Evolutionary conservation across 371 early-diverging fungal species (phyloP).

Genomic region (Saksenaea vasiformis): DNA sequence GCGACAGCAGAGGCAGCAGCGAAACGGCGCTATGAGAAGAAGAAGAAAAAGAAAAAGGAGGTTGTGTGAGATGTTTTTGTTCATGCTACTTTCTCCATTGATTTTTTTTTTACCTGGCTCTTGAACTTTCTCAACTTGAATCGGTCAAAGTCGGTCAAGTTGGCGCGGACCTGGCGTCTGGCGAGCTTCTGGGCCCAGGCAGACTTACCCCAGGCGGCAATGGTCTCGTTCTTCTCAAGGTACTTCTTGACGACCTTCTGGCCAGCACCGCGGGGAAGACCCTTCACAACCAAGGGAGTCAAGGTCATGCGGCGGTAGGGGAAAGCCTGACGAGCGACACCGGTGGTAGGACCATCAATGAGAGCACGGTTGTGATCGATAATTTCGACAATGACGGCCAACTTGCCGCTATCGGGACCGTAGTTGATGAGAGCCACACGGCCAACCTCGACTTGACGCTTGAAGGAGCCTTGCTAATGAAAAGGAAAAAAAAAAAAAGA

Average conservation of each 20-base stretch:
- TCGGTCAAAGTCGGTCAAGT: constrained; percentile 94
- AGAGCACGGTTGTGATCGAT: constrained; percentile 98
- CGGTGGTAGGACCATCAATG: constrained; percentile 97
- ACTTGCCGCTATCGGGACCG: constrained; percentile 93
- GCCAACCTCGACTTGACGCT: constrained; percentile 96
- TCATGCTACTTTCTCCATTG: neutral
- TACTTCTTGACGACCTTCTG: constrained; percentile 77
- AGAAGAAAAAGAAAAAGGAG: constrained; percentile 3
- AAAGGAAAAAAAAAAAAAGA: neutral
- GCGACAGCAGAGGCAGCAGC: constrained; percentile 39
- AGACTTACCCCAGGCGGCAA: constrained; percentile 83
- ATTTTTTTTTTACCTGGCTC: constrained; percentile 64
- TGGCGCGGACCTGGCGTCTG: constrained; percentile 75
- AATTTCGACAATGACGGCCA: constrained; percentile 98
- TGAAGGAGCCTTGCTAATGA: constrained; percentile 67
- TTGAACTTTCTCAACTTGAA: constrained; percentile 91
- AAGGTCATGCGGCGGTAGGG: constrained; percentile 88
- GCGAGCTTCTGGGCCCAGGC: constrained; percentile 95
- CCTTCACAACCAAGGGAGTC: constrained; percentile 85
- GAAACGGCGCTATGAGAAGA: constrained; percentile 42
- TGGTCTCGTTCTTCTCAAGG: constrained; percentile 83
- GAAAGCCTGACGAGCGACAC: constrained; percentile 87
- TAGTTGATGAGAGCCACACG: constrained; percentile 96
- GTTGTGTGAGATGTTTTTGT: neutral
- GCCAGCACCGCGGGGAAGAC: constrained; percentile 88